A percentile compares a stretch with the other conserved stretches of the same genome.
Conservation (phyloP, 2,329 filamentous ascomycete species). For the Hymenoscyphus salicellus region DNA sequence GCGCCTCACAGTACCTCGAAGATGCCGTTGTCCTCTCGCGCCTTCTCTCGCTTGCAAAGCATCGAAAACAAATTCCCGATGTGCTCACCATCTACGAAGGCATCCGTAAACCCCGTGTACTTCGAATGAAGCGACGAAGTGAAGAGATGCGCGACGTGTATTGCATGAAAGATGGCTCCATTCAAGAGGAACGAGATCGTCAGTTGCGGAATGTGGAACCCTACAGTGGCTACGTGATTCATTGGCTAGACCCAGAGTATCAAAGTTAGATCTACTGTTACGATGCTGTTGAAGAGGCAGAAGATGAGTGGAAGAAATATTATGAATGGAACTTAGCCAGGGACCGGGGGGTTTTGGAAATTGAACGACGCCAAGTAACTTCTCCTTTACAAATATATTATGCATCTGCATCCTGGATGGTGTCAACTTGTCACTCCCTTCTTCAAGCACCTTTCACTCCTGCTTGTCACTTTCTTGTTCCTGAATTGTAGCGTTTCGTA, state of each 20-base stretch:
- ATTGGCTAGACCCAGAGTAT: conserved; percentile 55
- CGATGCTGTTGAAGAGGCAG: conserved; percentile 54
- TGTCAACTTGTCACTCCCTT: too few species aligned
- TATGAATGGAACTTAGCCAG: neutral
- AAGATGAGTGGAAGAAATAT: conserved; percentile 34
- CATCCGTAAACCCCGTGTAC: conserved; percentile 51
- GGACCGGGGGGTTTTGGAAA: too few species aligned
- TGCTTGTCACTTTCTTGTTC: too few species aligned
- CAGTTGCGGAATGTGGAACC: conserved; percentile 19
- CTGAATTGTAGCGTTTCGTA: too few species aligned
- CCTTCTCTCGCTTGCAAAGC: conserved; percentile 45
- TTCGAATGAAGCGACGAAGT: conserved; percentile 6
- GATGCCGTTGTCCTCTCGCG: conserved; percentile 55
- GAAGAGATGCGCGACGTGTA: conserved; percentile 1
- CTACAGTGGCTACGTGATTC: conserved; percentile 16
- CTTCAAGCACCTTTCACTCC: too few species aligned
- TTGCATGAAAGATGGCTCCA: conserved; percentile 12
- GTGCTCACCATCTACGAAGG: conserved; percentile 50
- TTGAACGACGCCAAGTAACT: too few species aligned
- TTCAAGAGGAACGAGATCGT: conserved; percentile 12
- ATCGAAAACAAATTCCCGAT: neutral
- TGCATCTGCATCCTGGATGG: too few species aligned
- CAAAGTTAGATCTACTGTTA: conserved; percentile 63
- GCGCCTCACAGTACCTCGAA: conserved; percentile 63
- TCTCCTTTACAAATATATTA: too few species aligned